Evolutionary conservation across 192 early-diverging fungal genomes (phyloP).

Genomic region (Coemansia sp.): DNA sequence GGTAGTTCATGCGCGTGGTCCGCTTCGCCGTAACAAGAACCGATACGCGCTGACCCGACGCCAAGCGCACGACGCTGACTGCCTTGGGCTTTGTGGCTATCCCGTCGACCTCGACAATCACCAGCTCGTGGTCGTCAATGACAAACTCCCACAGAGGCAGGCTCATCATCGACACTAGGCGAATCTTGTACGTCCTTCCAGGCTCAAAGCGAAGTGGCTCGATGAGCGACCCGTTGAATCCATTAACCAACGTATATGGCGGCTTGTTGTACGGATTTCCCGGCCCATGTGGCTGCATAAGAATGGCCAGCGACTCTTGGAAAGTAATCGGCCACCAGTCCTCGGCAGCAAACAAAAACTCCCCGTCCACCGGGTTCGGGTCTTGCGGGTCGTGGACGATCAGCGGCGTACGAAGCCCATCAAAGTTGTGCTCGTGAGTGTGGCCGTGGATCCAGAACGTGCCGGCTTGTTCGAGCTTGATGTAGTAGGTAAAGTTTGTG

Average conservation of each 20-base stretch:
- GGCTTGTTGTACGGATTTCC: constrained; percentile 45
- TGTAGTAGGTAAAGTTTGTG: constrained; percentile 68
- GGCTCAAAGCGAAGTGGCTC: constrained; percentile 63
- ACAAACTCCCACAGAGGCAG: constrained; percentile 70
- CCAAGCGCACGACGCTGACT: constrained; percentile 60
- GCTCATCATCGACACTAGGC: constrained; percentile 77
- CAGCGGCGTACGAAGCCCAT: constrained; percentile 75
- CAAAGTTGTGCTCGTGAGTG: constrained; percentile 71
- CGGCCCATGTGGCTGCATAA: constrained; percentile 25
- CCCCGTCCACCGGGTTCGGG: constrained; percentile 64
- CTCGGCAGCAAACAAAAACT: constrained; percentile 64
- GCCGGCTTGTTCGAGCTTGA: constrained; percentile 66
- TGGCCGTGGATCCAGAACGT: constrained; percentile 88
- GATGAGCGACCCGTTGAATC: constrained; percentile 40
- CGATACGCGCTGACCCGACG: constrained; percentile 76
- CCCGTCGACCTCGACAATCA: constrained; percentile 81
- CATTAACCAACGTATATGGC: constrained; percentile 64
- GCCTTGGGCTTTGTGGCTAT: constrained; percentile 62
- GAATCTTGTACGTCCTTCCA: constrained; percentile 80
- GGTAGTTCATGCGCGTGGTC: constrained; percentile 62
- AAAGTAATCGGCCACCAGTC: constrained; percentile 70
- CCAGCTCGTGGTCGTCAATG: constrained; percentile 77
- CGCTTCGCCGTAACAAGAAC: constrained; percentile 76
- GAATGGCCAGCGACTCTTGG: constrained; percentile 51
- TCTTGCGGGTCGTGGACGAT: constrained; percentile 63